phyloP scores from a whole-genome alignment of 2,329 filamentous ascomycete species.

The Didymella glomerata region DNA sequence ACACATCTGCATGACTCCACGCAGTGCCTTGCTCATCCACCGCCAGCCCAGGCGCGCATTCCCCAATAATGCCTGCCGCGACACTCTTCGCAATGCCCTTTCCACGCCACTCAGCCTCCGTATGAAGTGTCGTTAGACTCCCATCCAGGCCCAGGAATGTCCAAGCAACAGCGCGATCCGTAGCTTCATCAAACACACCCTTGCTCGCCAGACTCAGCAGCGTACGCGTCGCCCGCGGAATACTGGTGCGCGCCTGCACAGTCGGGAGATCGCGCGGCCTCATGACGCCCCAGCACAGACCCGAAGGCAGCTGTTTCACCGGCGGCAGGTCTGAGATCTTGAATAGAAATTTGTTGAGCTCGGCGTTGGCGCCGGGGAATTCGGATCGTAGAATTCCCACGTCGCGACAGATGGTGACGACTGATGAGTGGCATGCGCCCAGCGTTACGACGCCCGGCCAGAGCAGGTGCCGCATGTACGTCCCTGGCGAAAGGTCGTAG shows the following conservation, averaged over 20 bases:
- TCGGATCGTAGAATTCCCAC: constrained; percentile 38
- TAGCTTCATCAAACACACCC: constrained; percentile 55
- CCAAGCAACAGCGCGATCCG: constrained; percentile 68
- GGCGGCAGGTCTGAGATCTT: constrained; percentile 56
- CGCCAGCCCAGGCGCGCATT: constrained; percentile 47
- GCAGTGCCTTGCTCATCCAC: constrained; percentile 54
- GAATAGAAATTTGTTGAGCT: constrained; percentile 67
- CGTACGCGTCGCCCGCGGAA: constrained; percentile 63
- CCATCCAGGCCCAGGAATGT: constrained; percentile 69
- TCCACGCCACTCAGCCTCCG: constrained; percentile 67
- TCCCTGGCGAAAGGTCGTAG: constrained; percentile 31
- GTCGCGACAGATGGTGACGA: constrained; percentile 36
- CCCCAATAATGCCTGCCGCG: constrained; percentile 65
- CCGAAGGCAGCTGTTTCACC: constrained; percentile 53
- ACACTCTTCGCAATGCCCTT: constrained; percentile 70
- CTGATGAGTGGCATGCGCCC: constrained; percentile 53
- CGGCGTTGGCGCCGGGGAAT: constrained; percentile 40
- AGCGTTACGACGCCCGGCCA: constrained; percentile 53
- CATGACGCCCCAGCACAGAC: constrained; percentile 65
- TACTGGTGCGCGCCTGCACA: constrained; percentile 58
- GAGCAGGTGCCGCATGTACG: constrained; percentile 46
- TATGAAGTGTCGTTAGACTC: constrained; percentile 68
- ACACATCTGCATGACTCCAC: constrained; percentile 71
- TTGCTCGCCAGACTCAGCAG: constrained; percentile 52
- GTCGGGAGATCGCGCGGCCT: constrained; percentile 62